Base-by-base conservation (phyloP, 345 rosid genomes). In the Brassica carinata region DNA sequence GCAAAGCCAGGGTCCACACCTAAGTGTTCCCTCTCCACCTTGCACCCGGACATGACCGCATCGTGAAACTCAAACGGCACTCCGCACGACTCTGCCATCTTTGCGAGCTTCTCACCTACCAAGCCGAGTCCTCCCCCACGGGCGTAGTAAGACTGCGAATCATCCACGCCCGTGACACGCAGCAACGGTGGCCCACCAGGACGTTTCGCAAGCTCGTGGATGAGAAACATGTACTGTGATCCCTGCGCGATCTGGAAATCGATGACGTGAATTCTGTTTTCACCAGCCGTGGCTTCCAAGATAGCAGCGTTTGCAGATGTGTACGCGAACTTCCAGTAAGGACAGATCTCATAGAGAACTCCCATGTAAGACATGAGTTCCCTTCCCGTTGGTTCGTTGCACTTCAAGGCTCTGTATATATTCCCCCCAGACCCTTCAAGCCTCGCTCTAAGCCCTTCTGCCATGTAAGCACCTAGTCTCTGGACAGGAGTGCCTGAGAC, bases 311-410 rank as follows among this genome's bases (percentile, higher is more conserved):
- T 93, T n/a, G 98, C 91, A 26, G 98, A 83, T 19, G 31, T 75
- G 81, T 96, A 96, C 1, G 98, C 99, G 66, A 93, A 96, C 83
- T 83, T 93, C 96, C 94, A 96, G 84, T 89, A 96, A 0, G 99
- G 99, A 67, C 99, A 93, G 48, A 92, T 84, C 73, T 72, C 84
- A 81, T 82, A 93, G 31, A 96, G 94, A 64, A 90, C 82, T 1
- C 84, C 69, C 99, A 96, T 96, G 88, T 93, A 96, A 76, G 97
- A 88, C 99, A 96, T 90, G 34, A 96, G 84, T 65, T 96, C 99
- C 5, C 92, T 83, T 82, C 99, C 90, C 29, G 92, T 82, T 5
- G 99, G 98, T 58, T 92, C 89, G 18, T 86, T 83, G 68, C 99
- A 96, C 69, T 90, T 93, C 83, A 96, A 84, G 69, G 94, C 87